These are phyloP conservation scores for Torrubiella hemipterigena DNA, from an alignment of 2,329 filamentous ascomycete species.

Conservation along the genomic window DNA sequence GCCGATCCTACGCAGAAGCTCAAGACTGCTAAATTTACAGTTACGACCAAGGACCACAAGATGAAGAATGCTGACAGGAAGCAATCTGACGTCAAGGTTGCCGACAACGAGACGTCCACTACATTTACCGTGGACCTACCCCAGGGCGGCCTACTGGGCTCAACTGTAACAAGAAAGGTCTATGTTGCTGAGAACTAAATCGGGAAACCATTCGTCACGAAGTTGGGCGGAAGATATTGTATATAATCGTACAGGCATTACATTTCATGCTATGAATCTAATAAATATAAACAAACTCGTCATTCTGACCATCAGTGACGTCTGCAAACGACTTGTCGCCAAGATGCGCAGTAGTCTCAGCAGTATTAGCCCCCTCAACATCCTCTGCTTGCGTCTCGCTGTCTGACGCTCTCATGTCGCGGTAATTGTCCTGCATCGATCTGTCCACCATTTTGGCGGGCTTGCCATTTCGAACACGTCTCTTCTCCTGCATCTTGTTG, in stretches of 20 bases:
- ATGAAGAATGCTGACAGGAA: background rate
- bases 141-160: constrained; percentile 9
- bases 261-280: too few species aligned
- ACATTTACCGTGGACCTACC: constrained; percentile 8
- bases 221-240: too few species aligned
- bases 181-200: background rate
- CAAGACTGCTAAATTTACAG: constrained; percentile 4
- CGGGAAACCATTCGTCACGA: too few species aligned
- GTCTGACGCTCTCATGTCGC: constrained; percentile 9
- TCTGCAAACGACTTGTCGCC: constrained; percentile 44
- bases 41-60: constrained; percentile 1
- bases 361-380: constrained; percentile 8
- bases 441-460: constrained; percentile 43
- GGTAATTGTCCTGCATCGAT: constrained; percentile 46
- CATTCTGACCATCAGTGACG: constrained; percentile 52
- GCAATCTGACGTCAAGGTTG: constrained; percentile 1
- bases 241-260: too few species aligned
- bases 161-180: constrained; percentile 7
- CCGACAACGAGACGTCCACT: constrained; percentile 1
- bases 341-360: constrained; percentile 10
- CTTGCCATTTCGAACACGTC: constrained; percentile 48
- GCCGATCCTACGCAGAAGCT: constrained; percentile 12
- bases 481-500: constrained; percentile 43
- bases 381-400: constrained; percentile 16
- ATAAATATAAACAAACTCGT: constrained; percentile 56